phyloP scores from a whole-genome alignment of 1,284 basidiomycete genomes.

The Ustilago sp. region DNA sequence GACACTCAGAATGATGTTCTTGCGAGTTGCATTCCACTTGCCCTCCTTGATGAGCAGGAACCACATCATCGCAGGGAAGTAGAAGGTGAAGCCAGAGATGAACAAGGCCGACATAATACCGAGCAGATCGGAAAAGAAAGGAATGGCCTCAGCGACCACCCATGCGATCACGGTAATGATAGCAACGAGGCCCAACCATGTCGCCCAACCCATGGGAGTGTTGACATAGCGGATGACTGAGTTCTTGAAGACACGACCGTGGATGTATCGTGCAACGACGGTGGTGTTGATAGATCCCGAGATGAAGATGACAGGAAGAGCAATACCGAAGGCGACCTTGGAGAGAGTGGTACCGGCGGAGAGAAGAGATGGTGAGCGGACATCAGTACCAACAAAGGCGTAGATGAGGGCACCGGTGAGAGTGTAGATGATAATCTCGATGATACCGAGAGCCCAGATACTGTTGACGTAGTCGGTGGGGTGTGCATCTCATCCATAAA shows the following conservation, averaged over 20 bases:
- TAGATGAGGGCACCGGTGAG: constrained; percentile 61
- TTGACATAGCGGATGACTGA: constrained; percentile 59
- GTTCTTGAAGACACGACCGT: constrained; percentile 54
- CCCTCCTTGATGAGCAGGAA: constrained; percentile 52
- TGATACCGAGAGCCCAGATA: constrained; percentile 55
- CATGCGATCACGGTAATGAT: constrained; percentile 54
- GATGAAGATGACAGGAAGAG: constrained; percentile 63
- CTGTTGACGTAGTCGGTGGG: constrained; percentile 59
- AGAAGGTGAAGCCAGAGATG: constrained; percentile 60
- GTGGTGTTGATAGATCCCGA: constrained; percentile 63
- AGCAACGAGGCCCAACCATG: constrained; percentile 52
- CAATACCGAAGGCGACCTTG: constrained; percentile 61
- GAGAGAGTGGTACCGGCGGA: constrained; percentile 51
- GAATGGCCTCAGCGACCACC: constrained; percentile 57
- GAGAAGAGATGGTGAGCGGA: constrained; percentile 56
- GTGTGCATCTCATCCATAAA: constrained; percentile 65
- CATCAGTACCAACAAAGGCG: constrained; percentile 55
- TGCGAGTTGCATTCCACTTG: constrained; percentile 40
- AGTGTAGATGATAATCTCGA: constrained; percentile 65
- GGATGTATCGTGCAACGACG: constrained; percentile 56
- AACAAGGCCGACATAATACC: constrained; percentile 54
- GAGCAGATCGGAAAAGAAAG: constrained; percentile 55
- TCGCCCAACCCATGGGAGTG: constrained; percentile 53
- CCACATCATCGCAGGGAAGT: constrained; percentile 72
- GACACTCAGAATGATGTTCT: constrained; percentile 48